A percentile compares a stretch with the other conserved stretches of the same genome.
phyloP scores from a whole-genome alignment of 768 basidiomycete species.

The Suillus sp. region DNA sequence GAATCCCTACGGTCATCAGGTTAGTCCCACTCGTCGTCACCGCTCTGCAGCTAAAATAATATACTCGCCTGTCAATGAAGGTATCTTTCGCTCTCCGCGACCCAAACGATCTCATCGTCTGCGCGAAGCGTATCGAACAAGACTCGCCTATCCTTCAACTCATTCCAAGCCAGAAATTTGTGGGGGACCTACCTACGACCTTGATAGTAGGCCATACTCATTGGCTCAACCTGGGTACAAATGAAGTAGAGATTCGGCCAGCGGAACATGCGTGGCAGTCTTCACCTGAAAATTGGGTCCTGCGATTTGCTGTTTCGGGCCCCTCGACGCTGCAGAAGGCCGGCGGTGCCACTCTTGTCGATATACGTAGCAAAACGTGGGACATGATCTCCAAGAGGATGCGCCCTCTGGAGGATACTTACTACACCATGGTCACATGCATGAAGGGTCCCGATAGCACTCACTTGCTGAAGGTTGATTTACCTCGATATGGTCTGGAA shows the following conservation, averaged over 20 bases:
- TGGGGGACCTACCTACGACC: conserved; percentile 28
- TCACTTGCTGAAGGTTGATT: conserved; percentile 27
- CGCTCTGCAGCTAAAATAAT: not conserved
- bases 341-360: conserved; percentile 23
- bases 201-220: conserved; percentile 30
- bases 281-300: conserved; percentile 31
- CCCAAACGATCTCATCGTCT: conserved; percentile 22
- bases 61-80: conserved; percentile 13
- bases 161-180: conserved; percentile 26
- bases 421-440: conserved; percentile 27
- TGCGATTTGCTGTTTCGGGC: conserved; percentile 19
- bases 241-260: conserved; percentile 33
- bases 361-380: conserved; percentile 31
- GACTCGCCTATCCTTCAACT: conserved; percentile 19
- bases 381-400: conserved; percentile 29
- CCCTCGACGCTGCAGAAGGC: conserved; percentile 14
- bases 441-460: not conserved
- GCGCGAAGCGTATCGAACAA: conserved; percentile 11
- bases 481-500: conserved; percentile 45
- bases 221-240: conserved; percentile 32
- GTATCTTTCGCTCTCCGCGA: conserved; percentile 26
- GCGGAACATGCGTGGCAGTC: conserved; percentile 26
- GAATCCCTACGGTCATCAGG: conserved; percentile 21
- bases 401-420: conserved; percentile 24
- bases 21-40: conserved; percentile 9